Percentiles rank a stretch among this genome's conserved stretches.
These are phyloP conservation scores for Botrytis pseudocinerea DNA, from an alignment of 2,329 filamentous ascomycete genomes.

Conservation along the genomic window DNA sequence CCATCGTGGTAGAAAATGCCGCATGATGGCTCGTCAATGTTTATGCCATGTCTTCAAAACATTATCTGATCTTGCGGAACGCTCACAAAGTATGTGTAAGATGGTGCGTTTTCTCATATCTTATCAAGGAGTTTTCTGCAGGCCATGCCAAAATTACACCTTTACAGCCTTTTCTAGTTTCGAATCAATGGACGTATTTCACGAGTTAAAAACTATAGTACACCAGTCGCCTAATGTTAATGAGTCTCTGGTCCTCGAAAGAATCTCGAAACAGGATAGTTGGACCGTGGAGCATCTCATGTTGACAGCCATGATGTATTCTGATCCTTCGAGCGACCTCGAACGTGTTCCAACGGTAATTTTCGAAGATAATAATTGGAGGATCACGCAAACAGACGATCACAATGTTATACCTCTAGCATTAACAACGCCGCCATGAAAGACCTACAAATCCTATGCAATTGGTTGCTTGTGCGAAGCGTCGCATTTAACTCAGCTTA, in stretches of 20 bases:
- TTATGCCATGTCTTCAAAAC: neutral
- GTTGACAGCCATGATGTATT: neutral
- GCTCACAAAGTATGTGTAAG: neutral
- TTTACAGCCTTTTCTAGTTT: fast-evolving
- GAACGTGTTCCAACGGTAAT: neutral
- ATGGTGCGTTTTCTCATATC: neutral
- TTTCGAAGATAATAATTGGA: neutral
- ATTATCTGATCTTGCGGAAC: neutral
- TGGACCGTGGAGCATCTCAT: fast-evolving
- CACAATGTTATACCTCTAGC: neutral
- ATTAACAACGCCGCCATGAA: neutral
- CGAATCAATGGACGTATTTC: neutral
- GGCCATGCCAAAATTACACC: fast-evolving
- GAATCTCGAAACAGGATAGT: neutral
- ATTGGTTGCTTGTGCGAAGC: neutral
- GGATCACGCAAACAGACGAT: neutral
- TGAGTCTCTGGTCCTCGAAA: neutral
- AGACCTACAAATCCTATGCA: neutral
- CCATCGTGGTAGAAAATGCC: neutral
- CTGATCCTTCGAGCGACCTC: too few relatives aligned
- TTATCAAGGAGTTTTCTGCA: neutral
- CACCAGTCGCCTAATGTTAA: neutral
- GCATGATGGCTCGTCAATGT: neutral
- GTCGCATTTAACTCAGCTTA: neutral
- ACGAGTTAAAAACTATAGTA: neutral